phyloP scores from a whole-genome alignment of 768 basidiomycete genomes.

The Lentinula sp. region DNA sequence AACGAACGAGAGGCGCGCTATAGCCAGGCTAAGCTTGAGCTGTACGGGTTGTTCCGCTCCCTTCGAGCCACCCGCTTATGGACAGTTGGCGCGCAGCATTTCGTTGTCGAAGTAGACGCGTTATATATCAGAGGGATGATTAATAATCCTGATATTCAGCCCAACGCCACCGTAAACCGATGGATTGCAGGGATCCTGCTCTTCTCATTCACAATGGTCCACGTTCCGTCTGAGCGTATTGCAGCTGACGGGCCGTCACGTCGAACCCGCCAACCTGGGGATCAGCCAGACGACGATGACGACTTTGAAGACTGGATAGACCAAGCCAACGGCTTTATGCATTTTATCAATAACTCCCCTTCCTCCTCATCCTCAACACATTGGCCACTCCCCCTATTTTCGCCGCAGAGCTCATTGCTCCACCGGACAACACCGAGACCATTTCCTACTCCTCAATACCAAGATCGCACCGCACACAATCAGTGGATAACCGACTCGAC shows the following conservation, averaged over 20 bases:
- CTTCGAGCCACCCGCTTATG: background rate
- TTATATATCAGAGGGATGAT: background rate
- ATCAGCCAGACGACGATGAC: constrained; percentile 17
- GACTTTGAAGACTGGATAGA: too few relatives aligned
- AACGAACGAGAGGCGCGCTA: background rate
- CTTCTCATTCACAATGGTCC: background rate
- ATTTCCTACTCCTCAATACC: too few relatives aligned
- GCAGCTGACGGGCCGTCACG: too few relatives aligned
- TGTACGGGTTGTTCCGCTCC: background rate
- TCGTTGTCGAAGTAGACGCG: background rate
- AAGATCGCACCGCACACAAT: too few relatives aligned
- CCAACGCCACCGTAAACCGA: background rate
- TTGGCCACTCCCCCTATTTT: too few relatives aligned
- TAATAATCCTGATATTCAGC: background rate
- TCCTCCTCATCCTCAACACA: too few relatives aligned
- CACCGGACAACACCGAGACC: too few relatives aligned
- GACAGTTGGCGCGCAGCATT: background rate
- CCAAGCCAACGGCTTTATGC: too few relatives aligned
- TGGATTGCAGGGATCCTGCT: background rate
- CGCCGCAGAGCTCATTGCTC: too few relatives aligned
- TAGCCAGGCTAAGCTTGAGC: background rate
- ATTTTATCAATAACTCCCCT: too few relatives aligned
- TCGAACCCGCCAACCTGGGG: background rate
- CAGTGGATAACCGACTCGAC: too few relatives aligned
- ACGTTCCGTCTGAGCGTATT: too few relatives aligned